Conservation (phyloP, 306 rosid species). For the Sechiopsis laciniata region DNA sequence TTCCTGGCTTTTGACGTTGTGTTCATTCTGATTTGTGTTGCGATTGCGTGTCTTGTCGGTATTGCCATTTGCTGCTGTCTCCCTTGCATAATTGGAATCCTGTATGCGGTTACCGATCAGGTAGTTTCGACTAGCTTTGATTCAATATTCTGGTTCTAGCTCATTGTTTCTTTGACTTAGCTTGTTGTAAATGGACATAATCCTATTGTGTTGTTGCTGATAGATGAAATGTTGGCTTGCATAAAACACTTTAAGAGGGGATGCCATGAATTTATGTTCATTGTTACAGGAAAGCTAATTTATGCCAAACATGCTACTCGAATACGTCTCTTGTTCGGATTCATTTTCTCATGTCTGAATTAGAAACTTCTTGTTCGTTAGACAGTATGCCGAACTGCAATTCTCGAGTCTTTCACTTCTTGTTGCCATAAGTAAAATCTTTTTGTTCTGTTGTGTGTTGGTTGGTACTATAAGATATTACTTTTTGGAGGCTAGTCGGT, state of each 20-base stretch:
- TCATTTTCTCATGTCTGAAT: too few relatives aligned
- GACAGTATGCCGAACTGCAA: not conserved
- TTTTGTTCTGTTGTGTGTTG: not conserved
- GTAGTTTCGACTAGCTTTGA: constrained; percentile 26
- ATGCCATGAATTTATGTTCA: not conserved
- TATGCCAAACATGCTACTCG: not conserved
- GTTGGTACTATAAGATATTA: not conserved
- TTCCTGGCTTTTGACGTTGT: constrained; percentile 74
- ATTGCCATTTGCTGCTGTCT: constrained; percentile 92
- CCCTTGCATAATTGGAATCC: constrained; percentile 80
- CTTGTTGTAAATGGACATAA: not conserved
- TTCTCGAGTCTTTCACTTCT: not conserved
- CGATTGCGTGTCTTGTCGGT: constrained; percentile 73
- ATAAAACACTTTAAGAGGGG: too few relatives aligned
- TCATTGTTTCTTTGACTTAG: not conserved
- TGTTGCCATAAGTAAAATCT: not conserved
- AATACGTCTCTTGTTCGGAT: not conserved
- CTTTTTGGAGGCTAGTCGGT: too few relatives aligned
- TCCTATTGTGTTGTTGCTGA: not conserved
- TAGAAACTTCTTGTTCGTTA: not conserved
- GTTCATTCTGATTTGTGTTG: constrained; percentile 56
- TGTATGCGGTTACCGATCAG: constrained; percentile 61
- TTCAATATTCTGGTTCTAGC: not conserved
- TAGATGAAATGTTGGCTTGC: not conserved
- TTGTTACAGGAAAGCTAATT: not conserved